Conservation (phyloP, 495 filamentous ascomycete species). For the Xanthoparmelia taractica region DNA sequence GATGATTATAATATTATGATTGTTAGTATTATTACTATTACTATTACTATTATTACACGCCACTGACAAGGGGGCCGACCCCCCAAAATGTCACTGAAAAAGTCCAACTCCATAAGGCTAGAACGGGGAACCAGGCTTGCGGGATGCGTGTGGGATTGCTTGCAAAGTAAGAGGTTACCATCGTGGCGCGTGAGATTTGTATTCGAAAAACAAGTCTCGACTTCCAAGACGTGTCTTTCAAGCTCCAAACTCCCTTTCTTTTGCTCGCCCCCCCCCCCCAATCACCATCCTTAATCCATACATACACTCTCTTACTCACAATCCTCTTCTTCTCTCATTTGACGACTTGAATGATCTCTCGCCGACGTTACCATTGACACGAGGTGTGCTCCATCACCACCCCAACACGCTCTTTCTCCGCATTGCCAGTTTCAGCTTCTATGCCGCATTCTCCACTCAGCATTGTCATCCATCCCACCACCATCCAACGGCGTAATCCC, state of each 20-base stretch:
- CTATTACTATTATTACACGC: too few species aligned
- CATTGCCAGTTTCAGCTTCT: slow-evolving; percentile 7
- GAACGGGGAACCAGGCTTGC: neutral
- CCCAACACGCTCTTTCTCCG: slow-evolving; percentile 6
- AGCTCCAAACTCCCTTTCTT: neutral
- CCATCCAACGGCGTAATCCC: neutral
- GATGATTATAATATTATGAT: too few species aligned
- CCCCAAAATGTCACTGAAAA: neutral
- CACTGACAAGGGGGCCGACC: neutral
- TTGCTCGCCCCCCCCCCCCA: neutral
- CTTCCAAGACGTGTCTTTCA: neutral
- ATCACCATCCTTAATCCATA: neutral
- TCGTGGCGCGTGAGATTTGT: neutral
- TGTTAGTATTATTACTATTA: too few species aligned
- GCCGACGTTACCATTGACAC: neutral
- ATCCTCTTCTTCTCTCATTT: neutral
- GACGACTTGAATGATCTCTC: neutral
- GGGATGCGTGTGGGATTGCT: slow-evolving; percentile 1
- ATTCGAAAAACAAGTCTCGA: neutral
- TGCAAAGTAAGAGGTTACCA: neutral
- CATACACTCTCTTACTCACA: neutral
- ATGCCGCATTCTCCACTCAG: slow-evolving; percentile 9
- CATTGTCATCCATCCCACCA: neutral
- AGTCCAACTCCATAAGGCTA: neutral
- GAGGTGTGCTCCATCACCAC: neutral